phyloP scores from a whole-genome alignment of 176 grass and related monocot species.

The Oryza australiensis region DNA sequence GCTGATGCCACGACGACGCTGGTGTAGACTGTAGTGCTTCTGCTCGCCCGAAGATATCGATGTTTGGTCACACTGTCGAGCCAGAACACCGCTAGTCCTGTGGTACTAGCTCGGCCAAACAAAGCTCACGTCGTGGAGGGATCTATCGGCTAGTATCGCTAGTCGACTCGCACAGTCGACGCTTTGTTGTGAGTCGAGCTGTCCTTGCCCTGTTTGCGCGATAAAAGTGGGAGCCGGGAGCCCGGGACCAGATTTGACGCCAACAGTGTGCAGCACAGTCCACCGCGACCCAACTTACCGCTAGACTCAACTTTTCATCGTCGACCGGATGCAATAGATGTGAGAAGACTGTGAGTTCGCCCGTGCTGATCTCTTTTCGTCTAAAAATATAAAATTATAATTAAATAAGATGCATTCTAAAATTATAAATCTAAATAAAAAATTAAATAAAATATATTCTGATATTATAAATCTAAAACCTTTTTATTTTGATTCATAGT shows the following conservation, averaged over 20 bases:
- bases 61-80: not conserved
- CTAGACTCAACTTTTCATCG: not conserved
- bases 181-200: not conserved
- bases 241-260: conserved; percentile 41
- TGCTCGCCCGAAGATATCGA: not conserved
- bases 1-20: not conserved
- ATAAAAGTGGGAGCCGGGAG: conserved; percentile 1
- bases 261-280: not conserved
- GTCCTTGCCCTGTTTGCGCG: conserved; percentile 1
- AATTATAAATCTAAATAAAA: too few relatives aligned
- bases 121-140: not conserved
- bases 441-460: too few relatives aligned
- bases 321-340: not conserved
- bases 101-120: not conserved
- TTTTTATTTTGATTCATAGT: too few relatives aligned
- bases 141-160: not conserved
- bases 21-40: not conserved
- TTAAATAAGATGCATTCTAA: too few relatives aligned
- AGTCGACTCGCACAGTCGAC: conserved; percentile 19
- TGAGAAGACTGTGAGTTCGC: not conserved
- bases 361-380: too few relatives aligned
- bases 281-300: not conserved
- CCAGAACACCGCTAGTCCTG: not conserved
- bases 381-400: too few relatives aligned
- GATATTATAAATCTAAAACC: too few relatives aligned